Conservation (phyloP, 2,329 filamentous ascomycete species). For the Achaetomium macrosporum region DNA sequence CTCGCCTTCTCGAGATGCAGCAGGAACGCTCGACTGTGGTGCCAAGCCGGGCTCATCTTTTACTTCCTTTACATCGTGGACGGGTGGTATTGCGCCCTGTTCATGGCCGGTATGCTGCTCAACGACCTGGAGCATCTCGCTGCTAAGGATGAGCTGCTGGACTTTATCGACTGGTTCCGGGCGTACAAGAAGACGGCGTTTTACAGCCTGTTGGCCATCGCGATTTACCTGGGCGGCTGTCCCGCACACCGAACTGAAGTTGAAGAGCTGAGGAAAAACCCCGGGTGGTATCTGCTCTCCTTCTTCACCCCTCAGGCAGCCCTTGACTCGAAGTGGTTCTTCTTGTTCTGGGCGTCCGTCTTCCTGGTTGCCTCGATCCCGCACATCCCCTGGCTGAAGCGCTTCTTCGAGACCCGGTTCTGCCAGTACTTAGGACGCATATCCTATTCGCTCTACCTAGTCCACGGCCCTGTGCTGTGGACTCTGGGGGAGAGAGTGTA, state of each 20-base stretch:
- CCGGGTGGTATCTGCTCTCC: conserved; percentile 55
- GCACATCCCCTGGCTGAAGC: conserved; percentile 49
- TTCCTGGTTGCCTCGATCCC: conserved; percentile 50
- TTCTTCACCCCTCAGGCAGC: conserved; percentile 57
- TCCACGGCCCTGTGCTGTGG: conserved; percentile 57
- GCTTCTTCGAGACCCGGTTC: conserved; percentile 51
- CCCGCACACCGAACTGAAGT: conserved; percentile 45
- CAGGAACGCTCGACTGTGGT: conserved; percentile 47
- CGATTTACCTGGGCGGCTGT: conserved; percentile 54
- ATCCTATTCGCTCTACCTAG: conserved; percentile 55
- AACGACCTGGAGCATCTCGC: conserved; percentile 53
- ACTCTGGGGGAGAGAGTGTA: conserved; percentile 57
- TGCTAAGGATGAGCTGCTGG: conserved; percentile 42
- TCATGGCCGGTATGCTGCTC: conserved; percentile 53
- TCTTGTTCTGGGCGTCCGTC: conserved; percentile 54
- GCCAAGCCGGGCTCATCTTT: conserved; percentile 46
- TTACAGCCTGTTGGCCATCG: conserved; percentile 44
- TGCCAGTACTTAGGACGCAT: conserved; percentile 56
- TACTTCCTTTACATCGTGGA: conserved; percentile 64
- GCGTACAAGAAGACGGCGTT: conserved; percentile 45
- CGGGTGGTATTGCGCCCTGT: conserved; percentile 54
- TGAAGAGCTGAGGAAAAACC: conserved; percentile 42
- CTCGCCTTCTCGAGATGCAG: conserved; percentile 52
- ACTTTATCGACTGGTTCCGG: conserved; percentile 38
- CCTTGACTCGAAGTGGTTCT: conserved; percentile 61